Evolutionary conservation across 2,329 filamentous ascomycete genomes (phyloP).

Genomic region (Arachnopeziza araneosa): DNA sequence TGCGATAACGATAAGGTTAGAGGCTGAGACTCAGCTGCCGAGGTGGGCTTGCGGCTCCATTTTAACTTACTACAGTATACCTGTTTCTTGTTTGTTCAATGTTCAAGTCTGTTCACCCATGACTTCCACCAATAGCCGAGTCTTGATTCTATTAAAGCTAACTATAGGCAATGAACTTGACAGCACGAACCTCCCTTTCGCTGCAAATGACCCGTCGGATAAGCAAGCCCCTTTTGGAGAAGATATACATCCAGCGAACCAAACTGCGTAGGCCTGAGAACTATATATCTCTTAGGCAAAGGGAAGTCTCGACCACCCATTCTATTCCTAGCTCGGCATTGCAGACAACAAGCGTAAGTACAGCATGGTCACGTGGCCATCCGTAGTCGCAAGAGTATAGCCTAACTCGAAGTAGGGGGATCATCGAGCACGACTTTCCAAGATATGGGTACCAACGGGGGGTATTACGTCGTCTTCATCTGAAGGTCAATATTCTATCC

Average conservation of each 20-base stretch:
- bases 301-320: neutral
- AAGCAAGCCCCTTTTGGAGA: neutral
- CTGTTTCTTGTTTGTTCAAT: neutral
- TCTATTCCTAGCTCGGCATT: neutral
- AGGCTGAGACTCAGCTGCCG: neutral
- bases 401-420: conserved; percentile 40
- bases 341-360: neutral
- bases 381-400: neutral
- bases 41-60: neutral
- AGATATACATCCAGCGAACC: neutral
- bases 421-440: conserved; percentile 58
- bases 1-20: neutral
- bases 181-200: neutral
- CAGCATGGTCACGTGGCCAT: neutral
- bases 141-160: neutral
- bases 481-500: conserved; percentile 39
- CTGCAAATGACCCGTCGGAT: neutral
- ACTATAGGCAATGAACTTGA: neutral
- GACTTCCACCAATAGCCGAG: too few relatives aligned
- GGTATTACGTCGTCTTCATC: conserved; percentile 54
- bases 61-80: neutral
- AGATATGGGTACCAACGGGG: conserved; percentile 73
- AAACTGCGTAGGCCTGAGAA: neutral
- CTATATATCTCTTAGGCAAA: neutral
- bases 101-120: neutral